Evolutionary conservation across 2,329 filamentous ascomycete species (phyloP), one percentile per base, ranked within the genome.

Genomic region (Westerdykella ornata): DNA sequence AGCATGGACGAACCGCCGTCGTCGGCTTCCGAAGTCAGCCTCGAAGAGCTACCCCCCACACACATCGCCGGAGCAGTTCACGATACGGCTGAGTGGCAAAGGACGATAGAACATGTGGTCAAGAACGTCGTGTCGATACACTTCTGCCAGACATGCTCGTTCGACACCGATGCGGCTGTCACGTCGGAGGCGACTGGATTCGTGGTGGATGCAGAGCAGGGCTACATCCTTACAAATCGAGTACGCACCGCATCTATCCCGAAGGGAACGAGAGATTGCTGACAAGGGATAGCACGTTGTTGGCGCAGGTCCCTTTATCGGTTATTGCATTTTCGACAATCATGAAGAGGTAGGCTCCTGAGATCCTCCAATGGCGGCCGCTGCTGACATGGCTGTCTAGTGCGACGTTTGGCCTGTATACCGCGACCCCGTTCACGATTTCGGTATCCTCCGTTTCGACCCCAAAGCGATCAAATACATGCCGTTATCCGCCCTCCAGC

Each of bases 291-390:
- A 55, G 44, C 92, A 98, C 70, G 92, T 98, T 22, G 92, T 97
- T 32, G 88, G 92, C 50, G 78, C 92, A 1, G 92, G 92, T 1
- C 92, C 92, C 1, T 98, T 98, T 68, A 97, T 90, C 84, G 92
- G 92, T 36, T 96, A 94, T 70, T 89, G 86, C 63, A 89, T 98
- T 53, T 98, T 98, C 65, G 94, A 98, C 67, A 98, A 98, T 63
- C 92, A 98, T 67, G 92, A 98, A 64, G 81, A 84, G 66, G 75
- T 76, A 61, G 45, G 68, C 52, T 38, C 31, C 17, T 28, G 19
- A 26, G 14, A 26, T 37, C 14, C n/a, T 17, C 36, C 28, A 28
- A 38, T 36, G 19, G 20, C 31, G 19, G 14, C 33, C 13, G 26
- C 12, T 15, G 42, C 49, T 56, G 28, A 52, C 41, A 14, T 33